Evolutionary conservation across 2,329 filamentous ascomycete species (phyloP).

Genomic region (Blastomyces gilchristii): DNA sequence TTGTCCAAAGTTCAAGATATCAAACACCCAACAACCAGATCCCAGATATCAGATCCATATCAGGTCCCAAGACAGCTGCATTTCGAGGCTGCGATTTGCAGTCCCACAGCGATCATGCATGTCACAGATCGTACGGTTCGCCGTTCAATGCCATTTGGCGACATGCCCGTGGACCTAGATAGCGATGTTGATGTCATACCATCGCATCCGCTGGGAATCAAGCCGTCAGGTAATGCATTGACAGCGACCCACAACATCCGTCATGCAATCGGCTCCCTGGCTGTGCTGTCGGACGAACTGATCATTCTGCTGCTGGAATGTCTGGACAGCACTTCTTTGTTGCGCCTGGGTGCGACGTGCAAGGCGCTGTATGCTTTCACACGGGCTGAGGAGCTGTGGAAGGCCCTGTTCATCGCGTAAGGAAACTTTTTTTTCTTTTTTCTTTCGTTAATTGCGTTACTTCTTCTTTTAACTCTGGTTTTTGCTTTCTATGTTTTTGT

Average conservation of each 20-base stretch:
- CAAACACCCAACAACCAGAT: background rate
- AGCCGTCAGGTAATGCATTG: conserved; percentile 76
- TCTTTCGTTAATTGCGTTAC: background rate
- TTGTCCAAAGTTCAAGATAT: too few relatives aligned
- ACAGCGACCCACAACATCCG: conserved; percentile 58
- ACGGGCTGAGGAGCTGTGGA: conserved; percentile 79
- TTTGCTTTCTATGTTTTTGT: background rate
- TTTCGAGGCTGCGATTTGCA: too few relatives aligned
- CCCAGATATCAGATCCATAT: background rate
- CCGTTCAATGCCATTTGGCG: background rate
- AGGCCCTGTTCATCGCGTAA: conserved; percentile 73
- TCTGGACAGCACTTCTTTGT: conserved; percentile 54
- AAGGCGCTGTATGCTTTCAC: conserved; percentile 80
- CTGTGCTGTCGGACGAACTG: conserved; percentile 67
- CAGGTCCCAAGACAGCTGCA: too few relatives aligned
- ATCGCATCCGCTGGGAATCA: conserved; percentile 70
- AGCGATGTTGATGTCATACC: conserved; percentile 47
- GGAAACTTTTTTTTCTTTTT: conserved; percentile 31
- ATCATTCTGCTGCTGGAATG: conserved; percentile 65
- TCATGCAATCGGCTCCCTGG: conserved; percentile 54
- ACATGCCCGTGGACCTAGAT: background rate
- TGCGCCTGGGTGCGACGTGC: conserved; percentile 64
- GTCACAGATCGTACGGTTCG: background rate
- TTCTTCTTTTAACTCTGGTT: background rate
- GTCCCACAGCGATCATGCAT: background rate